Percentiles rank a stretch among this genome's conserved stretches.
phyloP scores from a whole-genome alignment of 2,329 filamentous ascomycete species.

The Xylariaceae sp. region DNA sequence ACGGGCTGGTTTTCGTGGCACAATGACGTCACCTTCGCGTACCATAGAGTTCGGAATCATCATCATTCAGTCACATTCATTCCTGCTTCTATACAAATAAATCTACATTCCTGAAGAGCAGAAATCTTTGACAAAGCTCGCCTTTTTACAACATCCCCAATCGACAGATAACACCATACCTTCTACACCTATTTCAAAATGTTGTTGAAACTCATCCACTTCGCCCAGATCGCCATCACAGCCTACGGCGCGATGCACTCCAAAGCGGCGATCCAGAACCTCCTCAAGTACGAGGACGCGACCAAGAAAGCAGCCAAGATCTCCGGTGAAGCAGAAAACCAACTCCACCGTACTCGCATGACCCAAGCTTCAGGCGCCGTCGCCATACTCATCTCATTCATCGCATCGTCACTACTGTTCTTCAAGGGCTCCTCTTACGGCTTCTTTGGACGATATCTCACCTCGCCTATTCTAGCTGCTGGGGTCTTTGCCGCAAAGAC shows the following conservation, averaged over 20 bases:
- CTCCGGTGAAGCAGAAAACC: conserved; percentile 39
- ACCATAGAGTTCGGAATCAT: no score
- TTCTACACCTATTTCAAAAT: conserved; percentile 13
- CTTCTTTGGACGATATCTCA: conserved; percentile 15
- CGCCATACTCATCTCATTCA: conserved; percentile 31
- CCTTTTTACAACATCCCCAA: neutral
- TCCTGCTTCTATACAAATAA: no score
- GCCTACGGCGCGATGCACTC: conserved; percentile 42
- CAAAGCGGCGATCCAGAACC: conserved; percentile 41
- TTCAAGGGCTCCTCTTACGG: conserved; percentile 11
- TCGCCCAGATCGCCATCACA: conserved; percentile 39
- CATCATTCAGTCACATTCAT: no score
- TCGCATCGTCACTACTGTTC: conserved; percentile 19
- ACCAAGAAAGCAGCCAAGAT: conserved; percentile 43
- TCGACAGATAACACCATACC: neutral
- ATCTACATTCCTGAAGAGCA: neutral
- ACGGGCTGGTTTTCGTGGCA: neutral
- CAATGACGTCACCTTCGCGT: conserved; percentile 8
- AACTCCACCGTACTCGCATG: conserved; percentile 42
- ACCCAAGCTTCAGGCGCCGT: conserved; percentile 41
- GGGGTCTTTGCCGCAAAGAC: conserved; percentile 18
- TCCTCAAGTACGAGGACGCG: conserved; percentile 44
- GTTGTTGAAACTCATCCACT: conserved; percentile 33
- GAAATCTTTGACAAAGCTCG: neutral
- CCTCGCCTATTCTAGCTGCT: conserved; percentile 15